Evolutionary conservation across 2,329 filamentous ascomycete genomes (phyloP), one percentile per base, ranked within the genome.

Genomic region (Graphilbum sp.): DNA sequence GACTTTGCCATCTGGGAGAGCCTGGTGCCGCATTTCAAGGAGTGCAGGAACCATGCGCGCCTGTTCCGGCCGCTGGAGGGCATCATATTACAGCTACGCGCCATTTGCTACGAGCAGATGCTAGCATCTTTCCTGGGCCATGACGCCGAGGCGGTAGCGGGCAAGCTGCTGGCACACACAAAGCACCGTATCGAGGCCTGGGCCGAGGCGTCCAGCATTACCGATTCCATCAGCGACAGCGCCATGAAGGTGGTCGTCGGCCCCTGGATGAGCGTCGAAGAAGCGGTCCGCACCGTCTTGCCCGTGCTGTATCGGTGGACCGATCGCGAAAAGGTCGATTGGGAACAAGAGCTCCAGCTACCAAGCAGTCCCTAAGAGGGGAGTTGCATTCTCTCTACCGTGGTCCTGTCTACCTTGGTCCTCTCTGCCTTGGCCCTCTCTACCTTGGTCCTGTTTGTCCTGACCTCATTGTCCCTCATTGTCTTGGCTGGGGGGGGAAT

Each of bases 201-300:
- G 52, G 41, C 38, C 12, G 55, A 59, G 12, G 52, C 57, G 48
- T 32, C 46, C 5, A 35, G 27, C 3, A 40, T 45, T 33, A 43
- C 38, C 15, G 53, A 54, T 19, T 49, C 52, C 17, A 49, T 62
- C 16, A 45, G 49, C 13, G 52, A 54, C 34, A 43, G 40, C 35
- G 37, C 44, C 24, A 42, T 55, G 41, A 52, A 44, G 43, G 47
- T 47, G 4, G 39, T 46, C 3, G 45, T 60, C n/a, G 58, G 57
- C 1, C 58, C 60, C 0, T 66, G 64, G 63, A 58, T 57, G 9
- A 54, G 53, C 3, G 51, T 66, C 10, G 62, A 67, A 40, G 64
- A 67, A 13, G 54, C 60, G 7, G 59, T 60, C 12, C 48, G 52
- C 8, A 49, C 52, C 5, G 54, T 56, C 12, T 45, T 69, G 39